Conservation (phyloP, 2,329 filamentous ascomycete genomes). For the Nannizziopsis barbatae region DNA sequence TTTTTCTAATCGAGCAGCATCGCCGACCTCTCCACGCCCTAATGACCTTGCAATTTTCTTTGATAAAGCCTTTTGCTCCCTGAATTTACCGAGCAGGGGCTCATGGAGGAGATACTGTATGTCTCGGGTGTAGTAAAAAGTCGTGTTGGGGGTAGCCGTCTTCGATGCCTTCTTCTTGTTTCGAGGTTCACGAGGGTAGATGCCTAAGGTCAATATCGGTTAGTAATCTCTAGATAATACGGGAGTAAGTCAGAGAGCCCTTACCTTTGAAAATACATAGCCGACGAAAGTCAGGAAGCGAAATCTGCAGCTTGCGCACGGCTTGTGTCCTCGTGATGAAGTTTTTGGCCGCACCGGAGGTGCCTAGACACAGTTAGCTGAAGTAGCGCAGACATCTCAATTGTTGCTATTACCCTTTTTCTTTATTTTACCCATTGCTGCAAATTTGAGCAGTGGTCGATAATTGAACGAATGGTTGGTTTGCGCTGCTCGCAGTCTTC, state of each 20-base stretch:
- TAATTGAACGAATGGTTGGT: neutral
- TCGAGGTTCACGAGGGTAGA: slow-evolving; percentile 92
- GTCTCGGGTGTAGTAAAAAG: slow-evolving; percentile 86
- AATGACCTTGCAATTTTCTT: slow-evolving; percentile 95
- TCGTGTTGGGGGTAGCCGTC: slow-evolving; percentile 78
- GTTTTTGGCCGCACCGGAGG: slow-evolving; percentile 89
- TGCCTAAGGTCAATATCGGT: slow-evolving; percentile 41
- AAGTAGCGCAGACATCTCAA: too few species aligned
- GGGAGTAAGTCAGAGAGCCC: neutral
- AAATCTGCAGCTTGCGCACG: slow-evolving; percentile 94
- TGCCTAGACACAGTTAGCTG: slow-evolving; percentile 41
- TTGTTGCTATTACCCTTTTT: slow-evolving; percentile 56
- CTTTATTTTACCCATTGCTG: slow-evolving; percentile 67
- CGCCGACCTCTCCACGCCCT: slow-evolving; percentile 78
- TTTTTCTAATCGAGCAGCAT: slow-evolving; percentile 82
- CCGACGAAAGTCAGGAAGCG: slow-evolving; percentile 90
- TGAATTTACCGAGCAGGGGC: slow-evolving; percentile 84
- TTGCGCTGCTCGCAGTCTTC: neutral
- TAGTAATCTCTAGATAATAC: neutral
- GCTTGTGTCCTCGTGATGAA: slow-evolving; percentile 96
- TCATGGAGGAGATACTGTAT: slow-evolving; percentile 98
- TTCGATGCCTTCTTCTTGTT: slow-evolving; percentile 96
- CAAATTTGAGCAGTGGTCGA: neutral
- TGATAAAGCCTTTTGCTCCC: slow-evolving; percentile 89
- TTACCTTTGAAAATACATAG: slow-evolving; percentile 95